phyloP scores from a whole-genome alignment of 2,329 filamentous ascomycete genomes.

The Scedosporium aurantiacum region DNA sequence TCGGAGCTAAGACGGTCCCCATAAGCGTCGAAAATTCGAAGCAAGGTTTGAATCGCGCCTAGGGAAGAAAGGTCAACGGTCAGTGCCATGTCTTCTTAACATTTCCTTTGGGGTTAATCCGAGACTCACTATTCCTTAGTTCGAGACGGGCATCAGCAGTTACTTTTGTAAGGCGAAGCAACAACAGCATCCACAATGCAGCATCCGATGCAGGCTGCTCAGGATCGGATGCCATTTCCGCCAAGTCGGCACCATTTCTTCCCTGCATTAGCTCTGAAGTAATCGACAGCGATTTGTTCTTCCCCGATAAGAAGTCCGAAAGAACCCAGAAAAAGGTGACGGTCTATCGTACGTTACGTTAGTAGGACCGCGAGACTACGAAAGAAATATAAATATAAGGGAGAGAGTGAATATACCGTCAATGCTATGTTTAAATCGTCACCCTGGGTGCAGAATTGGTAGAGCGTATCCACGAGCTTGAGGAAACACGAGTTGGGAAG shows the following conservation, averaged over 20 bases:
- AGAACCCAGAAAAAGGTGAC: slow-evolving; percentile 95
- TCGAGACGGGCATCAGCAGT: slow-evolving; percentile 64
- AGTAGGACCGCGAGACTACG: slow-evolving; percentile 9
- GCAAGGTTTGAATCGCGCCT: slow-evolving; percentile 76
- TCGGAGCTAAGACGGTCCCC: slow-evolving; percentile 67
- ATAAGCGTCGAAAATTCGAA: slow-evolving; percentile 87
- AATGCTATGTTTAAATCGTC: slow-evolving; percentile 93
- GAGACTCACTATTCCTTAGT: slow-evolving; percentile 56
- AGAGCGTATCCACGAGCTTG: slow-evolving; percentile 74
- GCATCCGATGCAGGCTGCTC: slow-evolving; percentile 53
- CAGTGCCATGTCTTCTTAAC: neutral
- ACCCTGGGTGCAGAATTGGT: slow-evolving; percentile 77
- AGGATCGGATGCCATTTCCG: slow-evolving; percentile 46
- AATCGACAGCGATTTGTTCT: slow-evolving; percentile 46
- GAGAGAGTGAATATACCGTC: slow-evolving; percentile 46
- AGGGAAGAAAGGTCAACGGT: slow-evolving; percentile 6
- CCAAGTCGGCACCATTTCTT: slow-evolving; percentile 38
- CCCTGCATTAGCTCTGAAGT: slow-evolving; percentile 44
- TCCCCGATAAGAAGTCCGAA: slow-evolving; percentile 69
- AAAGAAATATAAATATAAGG: neutral
- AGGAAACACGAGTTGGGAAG: slow-evolving; percentile 61
- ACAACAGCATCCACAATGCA: slow-evolving; percentile 67
- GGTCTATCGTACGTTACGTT: slow-evolving; percentile 39
- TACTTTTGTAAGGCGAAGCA: slow-evolving; percentile 60
- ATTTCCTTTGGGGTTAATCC: neutral